Conservation (phyloP, 495 filamentous ascomycete genomes). For the Penicillium coffeae region DNA sequence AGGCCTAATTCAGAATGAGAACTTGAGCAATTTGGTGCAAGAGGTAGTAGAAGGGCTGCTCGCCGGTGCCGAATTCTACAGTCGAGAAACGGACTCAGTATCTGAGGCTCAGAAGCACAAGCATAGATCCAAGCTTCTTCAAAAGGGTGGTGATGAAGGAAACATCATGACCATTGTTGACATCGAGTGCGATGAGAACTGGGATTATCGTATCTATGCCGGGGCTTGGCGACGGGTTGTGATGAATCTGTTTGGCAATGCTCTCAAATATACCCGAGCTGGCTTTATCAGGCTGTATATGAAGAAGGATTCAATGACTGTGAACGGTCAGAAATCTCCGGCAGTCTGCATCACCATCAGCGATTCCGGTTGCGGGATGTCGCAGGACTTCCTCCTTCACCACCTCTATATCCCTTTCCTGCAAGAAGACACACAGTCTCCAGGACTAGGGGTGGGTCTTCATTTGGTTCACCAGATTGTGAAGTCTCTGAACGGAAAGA, state of each 20-base stretch:
- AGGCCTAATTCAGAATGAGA: conserved; percentile 23
- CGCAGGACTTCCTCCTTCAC: conserved; percentile 61
- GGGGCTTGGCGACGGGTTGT: conserved; percentile 63
- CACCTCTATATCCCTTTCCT: conserved; percentile 66
- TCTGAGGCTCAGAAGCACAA: background rate
- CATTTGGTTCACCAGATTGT: conserved; percentile 66
- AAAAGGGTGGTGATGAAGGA: background rate
- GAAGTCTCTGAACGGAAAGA: conserved; percentile 52
- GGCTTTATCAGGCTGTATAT: conserved; percentile 34
- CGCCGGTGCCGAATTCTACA: conserved; percentile 18
- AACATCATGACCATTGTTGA: conserved; percentile 46
- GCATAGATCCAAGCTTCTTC: background rate
- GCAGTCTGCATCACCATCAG: conserved; percentile 47
- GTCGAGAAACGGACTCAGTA: conserved; percentile 2
- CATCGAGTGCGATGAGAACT: conserved; percentile 49
- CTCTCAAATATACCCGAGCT: conserved; percentile 61
- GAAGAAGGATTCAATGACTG: conserved; percentile 4
- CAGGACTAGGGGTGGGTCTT: conserved; percentile 68
- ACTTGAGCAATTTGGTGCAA: conserved; percentile 30
- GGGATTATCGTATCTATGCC: conserved; percentile 53
- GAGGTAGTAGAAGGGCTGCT: conserved; percentile 35
- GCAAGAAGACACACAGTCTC: conserved; percentile 62
- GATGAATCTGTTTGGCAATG: conserved; percentile 72
- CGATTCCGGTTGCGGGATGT: conserved; percentile 69
- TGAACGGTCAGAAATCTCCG: conserved; percentile 16